These are phyloP conservation scores for Sphaerulina vaccinii DNA, from an alignment of 2,329 filamentous ascomycete genomes.

Conservation along the genomic window DNA sequence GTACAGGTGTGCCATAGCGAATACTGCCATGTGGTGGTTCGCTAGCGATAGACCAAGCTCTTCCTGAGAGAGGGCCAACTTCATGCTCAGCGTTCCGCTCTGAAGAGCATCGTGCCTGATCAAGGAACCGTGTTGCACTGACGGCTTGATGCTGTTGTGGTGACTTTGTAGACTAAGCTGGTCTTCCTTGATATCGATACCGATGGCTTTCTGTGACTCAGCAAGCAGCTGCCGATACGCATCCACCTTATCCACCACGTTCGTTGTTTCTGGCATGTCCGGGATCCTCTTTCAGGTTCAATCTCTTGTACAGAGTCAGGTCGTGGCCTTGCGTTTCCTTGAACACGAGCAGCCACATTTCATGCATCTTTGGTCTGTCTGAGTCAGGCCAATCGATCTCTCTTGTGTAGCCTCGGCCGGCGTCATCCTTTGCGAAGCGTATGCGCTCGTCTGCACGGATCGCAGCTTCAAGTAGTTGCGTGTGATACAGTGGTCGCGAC, in stretches of 20 bases:
- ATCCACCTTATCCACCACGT: too few relatives aligned
- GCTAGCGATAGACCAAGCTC: slow-evolving; percentile 1
- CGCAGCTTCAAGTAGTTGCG: neutral
- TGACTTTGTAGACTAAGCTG: too few relatives aligned
- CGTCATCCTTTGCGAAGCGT: neutral
- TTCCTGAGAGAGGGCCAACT: neutral
- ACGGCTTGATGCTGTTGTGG: slow-evolving; percentile 3
- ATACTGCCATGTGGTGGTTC: slow-evolving; percentile 1
- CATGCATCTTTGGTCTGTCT: slow-evolving; percentile 2
- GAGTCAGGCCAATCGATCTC: neutral
- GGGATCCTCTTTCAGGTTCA: too few relatives aligned
- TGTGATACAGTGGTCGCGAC: neutral
- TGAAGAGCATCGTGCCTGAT: slow-evolving; percentile 2
- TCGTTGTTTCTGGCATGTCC: too few relatives aligned
- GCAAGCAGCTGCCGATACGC: too few relatives aligned
- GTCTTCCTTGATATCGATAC: too few relatives aligned
- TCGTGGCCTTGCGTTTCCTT: too few relatives aligned
- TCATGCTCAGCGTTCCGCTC: neutral
- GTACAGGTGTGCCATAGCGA: slow-evolving; percentile 6
- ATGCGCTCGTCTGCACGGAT: neutral
- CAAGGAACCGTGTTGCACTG: neutral
- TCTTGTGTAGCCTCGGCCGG: neutral
- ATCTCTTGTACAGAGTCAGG: too few relatives aligned
- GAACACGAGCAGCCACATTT: too few relatives aligned
- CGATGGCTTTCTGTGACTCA: too few relatives aligned